Evolutionary conservation across 148 eudicot species (phyloP).

Genomic region (Rhododendron molle): DNA sequence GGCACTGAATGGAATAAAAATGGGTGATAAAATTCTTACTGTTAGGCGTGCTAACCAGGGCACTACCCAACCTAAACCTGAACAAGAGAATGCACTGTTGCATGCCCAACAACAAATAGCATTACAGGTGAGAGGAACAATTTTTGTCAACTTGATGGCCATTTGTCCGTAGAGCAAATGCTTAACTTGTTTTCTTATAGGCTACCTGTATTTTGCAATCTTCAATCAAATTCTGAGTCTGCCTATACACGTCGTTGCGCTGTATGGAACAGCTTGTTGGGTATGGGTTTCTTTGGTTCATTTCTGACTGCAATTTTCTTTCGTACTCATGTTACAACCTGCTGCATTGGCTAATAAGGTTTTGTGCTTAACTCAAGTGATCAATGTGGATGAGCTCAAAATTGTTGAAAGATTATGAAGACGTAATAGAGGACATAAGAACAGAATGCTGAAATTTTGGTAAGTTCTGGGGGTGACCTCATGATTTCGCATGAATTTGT

Average conservation of each 20-base stretch:
- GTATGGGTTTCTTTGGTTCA: neutral
- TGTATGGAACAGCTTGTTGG: neutral
- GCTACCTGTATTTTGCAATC: neutral
- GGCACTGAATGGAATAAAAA: constrained; percentile 89
- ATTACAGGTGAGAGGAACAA: constrained; percentile 57
- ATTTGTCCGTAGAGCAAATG: neutral
- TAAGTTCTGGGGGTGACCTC: constrained; percentile 12
- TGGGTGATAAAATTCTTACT: constrained; percentile 94
- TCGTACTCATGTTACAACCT: constrained; percentile 71
- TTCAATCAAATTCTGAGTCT: neutral
- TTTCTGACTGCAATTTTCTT: constrained; percentile 15
- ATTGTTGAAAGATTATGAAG: constrained; percentile 81
- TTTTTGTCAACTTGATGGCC: neutral
- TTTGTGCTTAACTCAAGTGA: constrained; percentile 71
- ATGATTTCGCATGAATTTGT: neutral
- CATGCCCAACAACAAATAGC: constrained; percentile 96
- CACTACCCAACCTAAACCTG: constrained; percentile 78
- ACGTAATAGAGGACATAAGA: constrained; percentile 84
- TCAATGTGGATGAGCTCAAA: constrained; percentile 64
- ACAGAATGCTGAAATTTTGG: constrained; percentile 80
- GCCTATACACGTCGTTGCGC: neutral
- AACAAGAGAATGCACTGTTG: constrained; percentile 79
- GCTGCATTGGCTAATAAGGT: constrained; percentile 61
- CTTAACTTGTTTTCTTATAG: constrained; percentile 11
- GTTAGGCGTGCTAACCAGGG: constrained; percentile 97